phyloP scores from a whole-genome alignment of 2,329 filamentous ascomycete genomes.

The Claviceps sp. region DNA sequence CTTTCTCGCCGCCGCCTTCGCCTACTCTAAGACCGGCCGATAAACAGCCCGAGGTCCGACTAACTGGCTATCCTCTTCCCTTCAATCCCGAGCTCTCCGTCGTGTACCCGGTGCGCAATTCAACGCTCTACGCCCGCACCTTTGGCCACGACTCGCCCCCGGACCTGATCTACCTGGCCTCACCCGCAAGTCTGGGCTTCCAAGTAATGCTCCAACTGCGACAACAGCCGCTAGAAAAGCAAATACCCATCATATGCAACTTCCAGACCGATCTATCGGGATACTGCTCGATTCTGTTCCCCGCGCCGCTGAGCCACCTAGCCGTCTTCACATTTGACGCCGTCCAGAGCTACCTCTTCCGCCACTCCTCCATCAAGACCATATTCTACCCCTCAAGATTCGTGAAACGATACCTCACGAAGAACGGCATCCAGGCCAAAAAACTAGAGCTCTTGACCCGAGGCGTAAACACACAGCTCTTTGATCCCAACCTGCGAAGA shows the following conservation, averaged over 20 bases:
- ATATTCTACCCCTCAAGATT: constrained; percentile 57
- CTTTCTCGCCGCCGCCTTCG: constrained; percentile 32
- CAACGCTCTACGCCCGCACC: constrained; percentile 43
- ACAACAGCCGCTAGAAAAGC: constrained; percentile 39
- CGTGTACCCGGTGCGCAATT: constrained; percentile 54
- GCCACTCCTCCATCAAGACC: constrained; percentile 45
- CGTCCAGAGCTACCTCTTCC: constrained; percentile 55
- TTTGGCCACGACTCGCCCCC: constrained; percentile 39
- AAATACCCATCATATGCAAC: constrained; percentile 51
- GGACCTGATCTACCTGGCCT: constrained; percentile 57
- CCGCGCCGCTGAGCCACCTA: constrained; percentile 43
- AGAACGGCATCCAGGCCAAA: constrained; percentile 37
- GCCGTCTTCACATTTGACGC: constrained; percentile 48
- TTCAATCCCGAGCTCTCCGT: constrained; percentile 61
- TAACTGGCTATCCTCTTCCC: constrained; percentile 52
- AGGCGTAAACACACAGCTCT: constrained; percentile 51
- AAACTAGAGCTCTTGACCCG: constrained; percentile 50
- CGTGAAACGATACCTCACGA: constrained; percentile 46
- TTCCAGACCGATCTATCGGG: constrained; percentile 60
- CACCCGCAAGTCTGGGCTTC: constrained; percentile 56
- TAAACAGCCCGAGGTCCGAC: constrained; percentile 37
- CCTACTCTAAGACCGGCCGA: constrained; percentile 18
- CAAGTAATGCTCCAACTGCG: constrained; percentile 57
- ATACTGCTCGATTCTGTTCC: constrained; percentile 58
- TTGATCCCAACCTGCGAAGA: constrained; percentile 36